Percentiles rank a stretch among this genome's conserved stretches.
Conservation (phyloP, 176 grass and related monocot genomes). For the Themeda triandra region DNA sequence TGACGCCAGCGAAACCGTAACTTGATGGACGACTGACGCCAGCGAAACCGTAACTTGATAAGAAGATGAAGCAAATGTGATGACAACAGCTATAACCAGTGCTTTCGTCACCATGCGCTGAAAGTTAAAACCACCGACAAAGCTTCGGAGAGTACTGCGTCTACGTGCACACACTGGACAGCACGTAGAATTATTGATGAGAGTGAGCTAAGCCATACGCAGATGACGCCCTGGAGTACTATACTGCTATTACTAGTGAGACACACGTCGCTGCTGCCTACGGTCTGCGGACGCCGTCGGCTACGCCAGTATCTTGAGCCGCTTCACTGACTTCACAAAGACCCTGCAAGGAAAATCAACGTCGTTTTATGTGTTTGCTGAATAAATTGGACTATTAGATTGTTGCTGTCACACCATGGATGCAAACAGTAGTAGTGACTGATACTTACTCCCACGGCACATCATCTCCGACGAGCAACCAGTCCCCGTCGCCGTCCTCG, state of each 20-base stretch:
- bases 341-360: background rate
- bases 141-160: background rate
- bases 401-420: background rate
- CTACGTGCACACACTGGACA: background rate
- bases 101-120: background rate
- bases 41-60: background rate
- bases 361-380: background rate
- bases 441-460: conserved; percentile 73
- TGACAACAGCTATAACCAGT: background rate
- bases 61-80: background rate
- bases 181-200: background rate
- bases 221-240: background rate
- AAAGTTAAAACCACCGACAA: background rate
- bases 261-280: background rate
- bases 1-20: background rate
- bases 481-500: conserved; percentile 76
- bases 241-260: background rate
- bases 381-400: background rate
- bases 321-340: conserved; percentile 59
- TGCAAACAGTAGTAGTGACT: background rate
- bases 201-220: background rate
- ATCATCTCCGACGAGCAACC: conserved; percentile 74
- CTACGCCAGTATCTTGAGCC: conserved; percentile 61
- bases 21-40: background rate
- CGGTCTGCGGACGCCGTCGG: background rate